A percentile compares a stretch with the other conserved stretches of the same genome.
phyloP scores from a whole-genome alignment of 2,329 filamentous ascomycete genomes.

The Ciborinia camelliae region DNA sequence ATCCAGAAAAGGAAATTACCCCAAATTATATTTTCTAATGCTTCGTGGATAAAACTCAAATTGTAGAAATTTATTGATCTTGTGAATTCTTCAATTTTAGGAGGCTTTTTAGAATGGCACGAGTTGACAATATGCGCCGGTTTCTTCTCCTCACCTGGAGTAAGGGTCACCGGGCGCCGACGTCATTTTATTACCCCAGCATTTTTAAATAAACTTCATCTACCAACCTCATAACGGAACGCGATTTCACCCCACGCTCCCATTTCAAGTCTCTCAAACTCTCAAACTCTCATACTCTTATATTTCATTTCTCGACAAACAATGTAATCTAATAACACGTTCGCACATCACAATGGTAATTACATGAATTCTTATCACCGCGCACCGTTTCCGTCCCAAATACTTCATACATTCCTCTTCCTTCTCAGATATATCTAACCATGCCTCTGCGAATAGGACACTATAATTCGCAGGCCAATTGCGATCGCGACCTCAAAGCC shows the following conservation, averaged over 20 bases:
- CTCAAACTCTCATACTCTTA: neutral
- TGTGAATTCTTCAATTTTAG: neutral
- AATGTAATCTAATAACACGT: neutral
- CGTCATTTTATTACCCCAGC: constrained; percentile 12
- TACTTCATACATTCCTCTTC: neutral
- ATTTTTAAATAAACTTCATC: constrained; percentile 4
- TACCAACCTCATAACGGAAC: constrained; percentile 8
- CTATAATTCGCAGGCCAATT: constrained; percentile 49
- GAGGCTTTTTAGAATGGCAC: neutral
- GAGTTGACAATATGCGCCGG: neutral
- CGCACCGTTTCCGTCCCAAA: neutral
- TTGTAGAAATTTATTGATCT: neutral
- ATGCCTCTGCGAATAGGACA: constrained; percentile 44
- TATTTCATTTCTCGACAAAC: neutral
- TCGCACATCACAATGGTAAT: neutral
- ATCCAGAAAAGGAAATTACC: neutral
- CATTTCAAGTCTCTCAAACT: neutral
- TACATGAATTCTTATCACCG: neutral
- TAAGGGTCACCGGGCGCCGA: neutral
- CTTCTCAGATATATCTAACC: neutral
- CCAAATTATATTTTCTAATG: neutral
- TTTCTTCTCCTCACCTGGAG: neutral
- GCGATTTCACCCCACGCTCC: neutral
- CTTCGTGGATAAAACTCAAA: neutral
- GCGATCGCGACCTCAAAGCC: constrained; percentile 56